Evolutionary conservation across 2,329 filamentous ascomycete species (phyloP), one percentile per base, ranked within the genome.

Genomic region (Colletotrichum tropicale): DNA sequence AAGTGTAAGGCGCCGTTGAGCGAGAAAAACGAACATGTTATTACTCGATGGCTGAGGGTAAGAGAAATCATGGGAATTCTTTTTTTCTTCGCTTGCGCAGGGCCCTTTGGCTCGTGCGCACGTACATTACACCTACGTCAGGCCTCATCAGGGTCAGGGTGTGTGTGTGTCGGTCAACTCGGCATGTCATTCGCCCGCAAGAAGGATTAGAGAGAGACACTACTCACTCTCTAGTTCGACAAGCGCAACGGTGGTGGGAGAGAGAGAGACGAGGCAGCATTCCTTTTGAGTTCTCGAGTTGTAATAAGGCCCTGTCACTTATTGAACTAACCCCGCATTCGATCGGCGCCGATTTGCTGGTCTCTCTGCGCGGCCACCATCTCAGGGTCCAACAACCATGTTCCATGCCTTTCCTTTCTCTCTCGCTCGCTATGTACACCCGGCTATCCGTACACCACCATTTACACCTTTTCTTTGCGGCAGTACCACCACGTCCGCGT

Each of bases 31-130:
- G 34, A 34, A 21, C 16, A 38, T 71, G 24, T 67, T 28, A 66
- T 77, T 77, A 77, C 76, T 74, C 72, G 71, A 77, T 75, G 71
- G 48, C 38, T 70, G 24, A 75, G 75, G 34, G 76, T 77, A 77
- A 77, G 55, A 71, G 58, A 66, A 73, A 71, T 64, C 56, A 34
- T 30, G 56, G 18, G 18, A 56, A 28, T 43, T 36, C 30, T 61
- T 55, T 55, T 38, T 34, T 52, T 21, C 55, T 13, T 71, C 34
- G 26, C 43, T 55, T 8, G 65, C 36, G 66, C 58, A 62, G 65
- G 65, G 38, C 36, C 62, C n/a, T 13, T 32, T 70, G 56, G 55
- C 68, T 66, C 69, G 61, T 16, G 43, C 38, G 55, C 70, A 64
- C 43, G 43, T 56, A 38, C 67, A 43, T 48, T 58, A 62, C 70